Evolutionary conservation across 1,139 yeast genomes (phyloP).

Genomic region (Maudiozyma humilis): DNA sequence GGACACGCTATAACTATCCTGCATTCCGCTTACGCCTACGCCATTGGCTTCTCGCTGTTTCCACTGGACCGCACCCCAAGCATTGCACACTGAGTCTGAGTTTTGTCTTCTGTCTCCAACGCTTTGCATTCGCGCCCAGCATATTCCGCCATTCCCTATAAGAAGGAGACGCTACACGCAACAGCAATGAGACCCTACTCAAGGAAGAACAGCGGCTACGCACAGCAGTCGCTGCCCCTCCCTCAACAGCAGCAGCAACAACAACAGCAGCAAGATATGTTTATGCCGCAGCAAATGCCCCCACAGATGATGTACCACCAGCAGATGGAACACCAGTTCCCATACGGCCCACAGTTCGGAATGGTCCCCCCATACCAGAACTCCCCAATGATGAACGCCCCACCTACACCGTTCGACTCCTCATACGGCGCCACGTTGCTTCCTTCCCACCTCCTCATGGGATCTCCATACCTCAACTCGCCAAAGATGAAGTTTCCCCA

Average conservation of each 20-base stretch:
- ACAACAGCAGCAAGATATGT: slow-evolving; percentile 1
- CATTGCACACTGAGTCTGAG: too few relatives aligned
- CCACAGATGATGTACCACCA: slow-evolving; percentile 4
- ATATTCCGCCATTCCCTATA: too few relatives aligned
- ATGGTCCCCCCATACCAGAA: slow-evolving; percentile 10
- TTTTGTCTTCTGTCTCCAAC: too few relatives aligned
- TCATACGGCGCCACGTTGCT: slow-evolving; percentile 55
- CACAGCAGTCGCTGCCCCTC: not conserved
- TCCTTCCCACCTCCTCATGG: slow-evolving; percentile 59
- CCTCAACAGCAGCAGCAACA: not conserved
- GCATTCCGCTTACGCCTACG: too few relatives aligned
- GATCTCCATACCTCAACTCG: slow-evolving; percentile 57
- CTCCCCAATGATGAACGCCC: slow-evolving; percentile 28
- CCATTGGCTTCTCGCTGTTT: too few relatives aligned
- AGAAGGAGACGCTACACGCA: too few relatives aligned
- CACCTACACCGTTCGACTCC: slow-evolving; percentile 47
- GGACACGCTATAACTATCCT: too few relatives aligned
- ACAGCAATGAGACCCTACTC: slow-evolving; percentile 8
- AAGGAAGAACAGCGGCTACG: slow-evolving; percentile 7
- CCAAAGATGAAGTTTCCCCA: slow-evolving; percentile 22
- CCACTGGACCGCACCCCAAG: too few relatives aligned
- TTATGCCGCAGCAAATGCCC: too few relatives aligned
- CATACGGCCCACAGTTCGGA: slow-evolving; percentile 10
- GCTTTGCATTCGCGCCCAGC: too few relatives aligned
- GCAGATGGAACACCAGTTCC: too few relatives aligned